phyloP scores from a whole-genome alignment of 2,329 filamentous ascomycete species.

The Trichoderma koningii region DNA sequence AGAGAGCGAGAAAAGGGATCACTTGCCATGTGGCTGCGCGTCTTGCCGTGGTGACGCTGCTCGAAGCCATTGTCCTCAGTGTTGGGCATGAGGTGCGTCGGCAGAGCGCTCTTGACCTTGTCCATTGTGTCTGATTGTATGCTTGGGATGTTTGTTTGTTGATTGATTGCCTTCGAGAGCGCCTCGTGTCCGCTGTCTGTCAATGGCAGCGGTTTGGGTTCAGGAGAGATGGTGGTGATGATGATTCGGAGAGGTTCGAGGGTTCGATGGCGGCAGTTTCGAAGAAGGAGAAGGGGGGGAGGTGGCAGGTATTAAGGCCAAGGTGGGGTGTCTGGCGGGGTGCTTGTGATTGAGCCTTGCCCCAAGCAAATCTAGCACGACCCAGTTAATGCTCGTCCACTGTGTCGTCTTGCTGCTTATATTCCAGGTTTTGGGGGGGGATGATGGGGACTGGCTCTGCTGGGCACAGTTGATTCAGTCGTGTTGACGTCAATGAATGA shows the following conservation, averaged over 20 bases:
- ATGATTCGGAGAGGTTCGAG: slow-evolving; percentile 21
- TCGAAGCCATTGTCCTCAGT: slow-evolving; percentile 54
- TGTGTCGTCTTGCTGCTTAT: slow-evolving; percentile 9
- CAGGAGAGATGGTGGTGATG: not conserved
- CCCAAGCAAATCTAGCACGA: slow-evolving; percentile 22
- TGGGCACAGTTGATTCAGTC: not conserved
- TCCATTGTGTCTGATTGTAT: slow-evolving; percentile 58
- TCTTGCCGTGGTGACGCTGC: slow-evolving; percentile 78
- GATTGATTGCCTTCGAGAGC: slow-evolving; percentile 10
- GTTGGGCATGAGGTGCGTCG: slow-evolving; percentile 77
- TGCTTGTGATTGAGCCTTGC: slow-evolving; percentile 30
- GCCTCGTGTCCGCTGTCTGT: slow-evolving; percentile 4
- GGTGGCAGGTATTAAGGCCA: slow-evolving; percentile 27
- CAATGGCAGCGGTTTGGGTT: slow-evolving; percentile 1
- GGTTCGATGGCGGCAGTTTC: not conserved
- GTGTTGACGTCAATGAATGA: slow-evolving; percentile 26
- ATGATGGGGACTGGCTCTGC: too few relatives aligned
- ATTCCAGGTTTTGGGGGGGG: too few relatives aligned
- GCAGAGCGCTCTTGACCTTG: slow-evolving; percentile 72
- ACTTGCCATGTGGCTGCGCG: slow-evolving; percentile 82
- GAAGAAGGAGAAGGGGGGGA: slow-evolving; percentile 8
- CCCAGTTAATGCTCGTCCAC: slow-evolving; percentile 20
- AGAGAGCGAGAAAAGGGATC: slow-evolving; percentile 1
- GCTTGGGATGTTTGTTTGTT: not conserved
- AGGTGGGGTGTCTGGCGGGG: slow-evolving; percentile 25